phyloP scores from a whole-genome alignment of 441 rosid species.

The Codiaeum variegatum region DNA sequence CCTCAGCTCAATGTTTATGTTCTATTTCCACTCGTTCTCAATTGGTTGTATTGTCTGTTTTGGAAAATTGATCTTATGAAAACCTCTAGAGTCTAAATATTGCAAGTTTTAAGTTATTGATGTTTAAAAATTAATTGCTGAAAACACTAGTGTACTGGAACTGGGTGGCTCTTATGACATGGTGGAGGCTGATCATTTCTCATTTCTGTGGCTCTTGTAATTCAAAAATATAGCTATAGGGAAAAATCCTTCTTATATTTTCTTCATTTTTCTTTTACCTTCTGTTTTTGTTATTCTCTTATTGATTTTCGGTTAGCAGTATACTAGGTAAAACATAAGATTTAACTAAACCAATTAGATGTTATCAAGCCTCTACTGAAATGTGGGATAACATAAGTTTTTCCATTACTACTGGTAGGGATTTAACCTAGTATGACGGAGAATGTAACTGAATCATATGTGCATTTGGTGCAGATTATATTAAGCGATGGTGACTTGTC shows the following conservation, averaged over 20 bases:
- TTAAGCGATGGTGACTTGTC: constrained; percentile 71
- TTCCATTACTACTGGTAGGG: not conserved
- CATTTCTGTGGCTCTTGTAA: not conserved
- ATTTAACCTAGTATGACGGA: not conserved
- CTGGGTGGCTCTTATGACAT: not conserved
- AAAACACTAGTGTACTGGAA: not conserved
- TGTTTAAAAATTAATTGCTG: not conserved
- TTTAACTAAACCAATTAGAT: not conserved
- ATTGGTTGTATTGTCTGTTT: not conserved
- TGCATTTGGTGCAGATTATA: constrained; percentile 47
- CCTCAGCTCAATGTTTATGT: not conserved
- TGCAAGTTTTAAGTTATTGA: not conserved
- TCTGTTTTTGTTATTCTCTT: not conserved
- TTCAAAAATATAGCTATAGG: not conserved
- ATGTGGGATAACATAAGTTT: not conserved
- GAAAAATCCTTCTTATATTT: not conserved
- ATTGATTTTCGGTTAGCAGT: not conserved
- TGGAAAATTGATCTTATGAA: not conserved
- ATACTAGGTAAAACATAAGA: not conserved
- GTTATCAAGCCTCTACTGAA: not conserved
- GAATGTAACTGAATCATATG: not conserved
- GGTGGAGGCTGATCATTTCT: not conserved
- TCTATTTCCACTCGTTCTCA: not conserved
- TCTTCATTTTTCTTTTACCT: not conserved
- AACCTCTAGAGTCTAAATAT: not conserved